Conservation (phyloP, 1,139 yeast species). For the Magnusiomyces suaveolens region DNA sequence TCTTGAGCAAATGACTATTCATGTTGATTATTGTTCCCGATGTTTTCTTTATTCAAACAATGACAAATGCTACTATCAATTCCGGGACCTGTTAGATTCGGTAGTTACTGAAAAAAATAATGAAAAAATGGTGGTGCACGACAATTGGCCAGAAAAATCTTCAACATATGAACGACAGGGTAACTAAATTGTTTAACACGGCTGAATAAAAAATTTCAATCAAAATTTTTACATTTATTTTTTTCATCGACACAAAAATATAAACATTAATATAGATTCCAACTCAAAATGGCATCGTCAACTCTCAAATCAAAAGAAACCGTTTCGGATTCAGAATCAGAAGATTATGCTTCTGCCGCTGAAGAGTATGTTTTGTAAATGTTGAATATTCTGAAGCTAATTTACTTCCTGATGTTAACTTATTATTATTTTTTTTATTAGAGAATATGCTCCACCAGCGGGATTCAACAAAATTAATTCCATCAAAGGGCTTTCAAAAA, state of each 20-base stretch:
- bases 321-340: constrained; percentile 17
- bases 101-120: not conserved
- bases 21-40: not conserved
- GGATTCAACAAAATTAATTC: constrained; percentile 16
- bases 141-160: not conserved
- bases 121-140: not conserved
- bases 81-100: not conserved
- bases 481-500: constrained; percentile 9
- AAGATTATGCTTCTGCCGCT: constrained; percentile 1
- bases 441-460: constrained; percentile 16
- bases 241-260: not conserved
- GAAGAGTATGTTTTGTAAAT: constrained; percentile 1
- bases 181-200: too few relatives aligned
- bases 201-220: not conserved
- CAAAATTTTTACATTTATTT: not conserved
- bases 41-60: too few relatives aligned
- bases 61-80: too few relatives aligned
- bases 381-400: not conserved
- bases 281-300: constrained; percentile 5
- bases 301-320: constrained; percentile 11
- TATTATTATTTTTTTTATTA: too few relatives aligned
- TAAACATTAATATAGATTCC: not conserved
- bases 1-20: not conserved
- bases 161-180: too few relatives aligned
- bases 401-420: too few relatives aligned